These are phyloP conservation scores for Sporothrix humicola DNA, from an alignment of 2,329 filamentous ascomycete genomes.

Conservation along the genomic window DNA sequence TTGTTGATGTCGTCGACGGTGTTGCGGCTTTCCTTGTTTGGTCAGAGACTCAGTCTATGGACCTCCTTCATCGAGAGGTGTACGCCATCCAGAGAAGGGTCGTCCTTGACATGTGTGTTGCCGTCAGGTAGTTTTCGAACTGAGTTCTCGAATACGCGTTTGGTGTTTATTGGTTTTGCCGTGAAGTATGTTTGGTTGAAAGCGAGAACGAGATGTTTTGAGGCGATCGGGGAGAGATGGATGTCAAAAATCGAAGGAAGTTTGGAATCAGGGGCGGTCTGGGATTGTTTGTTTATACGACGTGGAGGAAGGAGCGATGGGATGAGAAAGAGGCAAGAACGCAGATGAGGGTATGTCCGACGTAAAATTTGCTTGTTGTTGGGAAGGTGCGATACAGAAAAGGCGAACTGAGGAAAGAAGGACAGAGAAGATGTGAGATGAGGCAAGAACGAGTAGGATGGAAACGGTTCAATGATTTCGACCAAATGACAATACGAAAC, in stretches of 20 bases:
- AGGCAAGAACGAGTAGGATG: background rate
- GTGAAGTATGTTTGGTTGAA: background rate
- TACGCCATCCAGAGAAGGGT: background rate
- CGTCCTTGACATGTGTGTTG: background rate
- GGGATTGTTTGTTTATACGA: no score
- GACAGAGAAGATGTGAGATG: background rate
- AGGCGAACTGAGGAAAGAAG: background rate
- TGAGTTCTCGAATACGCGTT: no score
- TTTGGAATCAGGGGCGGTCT: background rate
- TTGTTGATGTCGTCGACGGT: background rate
- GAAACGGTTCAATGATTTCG: background rate
- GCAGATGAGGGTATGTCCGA: background rate
- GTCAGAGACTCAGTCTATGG: background rate
- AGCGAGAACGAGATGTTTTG: background rate
- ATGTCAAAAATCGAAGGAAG: background rate
- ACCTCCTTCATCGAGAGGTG: background rate
- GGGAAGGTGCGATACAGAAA: background rate
- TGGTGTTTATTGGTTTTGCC: no score
- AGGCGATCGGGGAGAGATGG: background rate
- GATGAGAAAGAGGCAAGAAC: background rate
- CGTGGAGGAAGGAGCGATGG: background rate
- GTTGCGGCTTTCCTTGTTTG: background rate
- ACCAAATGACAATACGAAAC: no score
- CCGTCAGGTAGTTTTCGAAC: background rate
- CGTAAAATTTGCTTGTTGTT: background rate